These are phyloP conservation scores for Endogone sp. DNA, from an alignment of 192 early-diverging fungal species.

Conservation along the genomic window DNA sequence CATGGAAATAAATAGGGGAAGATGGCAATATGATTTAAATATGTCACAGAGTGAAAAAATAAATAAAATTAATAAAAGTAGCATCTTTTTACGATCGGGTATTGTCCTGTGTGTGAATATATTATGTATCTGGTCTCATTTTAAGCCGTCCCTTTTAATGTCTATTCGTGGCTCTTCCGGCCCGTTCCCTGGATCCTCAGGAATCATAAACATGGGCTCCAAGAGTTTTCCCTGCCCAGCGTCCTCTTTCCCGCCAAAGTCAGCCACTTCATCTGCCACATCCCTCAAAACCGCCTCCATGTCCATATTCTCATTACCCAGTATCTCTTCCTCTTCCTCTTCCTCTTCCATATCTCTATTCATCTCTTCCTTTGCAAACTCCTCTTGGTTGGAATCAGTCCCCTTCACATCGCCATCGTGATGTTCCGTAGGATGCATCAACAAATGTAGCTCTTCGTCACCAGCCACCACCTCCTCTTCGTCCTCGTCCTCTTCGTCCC, in stretches of 20 bases:
- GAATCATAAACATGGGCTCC: neutral
- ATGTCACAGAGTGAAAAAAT: no score
- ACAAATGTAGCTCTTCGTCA: constrained; percentile 13
- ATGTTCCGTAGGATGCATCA: constrained; percentile 9
- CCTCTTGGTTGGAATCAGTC: no score
- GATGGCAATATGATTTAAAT: no score
- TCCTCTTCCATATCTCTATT: neutral
- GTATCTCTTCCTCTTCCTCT: neutral
- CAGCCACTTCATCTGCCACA: neutral
- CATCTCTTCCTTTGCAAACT: neutral
- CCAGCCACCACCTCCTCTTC: constrained; percentile 13
- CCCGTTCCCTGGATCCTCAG: neutral
- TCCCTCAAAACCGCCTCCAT: neutral
- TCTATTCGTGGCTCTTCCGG: neutral
- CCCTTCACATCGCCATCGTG: constrained; percentile 5
- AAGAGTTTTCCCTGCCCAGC: neutral
- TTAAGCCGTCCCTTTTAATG: neutral
- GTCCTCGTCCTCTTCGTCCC: constrained; percentile 7
- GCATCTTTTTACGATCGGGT: no score
- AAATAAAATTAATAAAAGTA: no score
- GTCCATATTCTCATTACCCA: constrained; percentile 7
- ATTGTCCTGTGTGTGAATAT: neutral
- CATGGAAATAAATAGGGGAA: no score
- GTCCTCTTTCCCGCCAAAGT: constrained; percentile 6
- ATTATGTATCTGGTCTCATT: neutral